Conservation (phyloP, 148 eudicot species). For the Rheum nobile region DNA sequence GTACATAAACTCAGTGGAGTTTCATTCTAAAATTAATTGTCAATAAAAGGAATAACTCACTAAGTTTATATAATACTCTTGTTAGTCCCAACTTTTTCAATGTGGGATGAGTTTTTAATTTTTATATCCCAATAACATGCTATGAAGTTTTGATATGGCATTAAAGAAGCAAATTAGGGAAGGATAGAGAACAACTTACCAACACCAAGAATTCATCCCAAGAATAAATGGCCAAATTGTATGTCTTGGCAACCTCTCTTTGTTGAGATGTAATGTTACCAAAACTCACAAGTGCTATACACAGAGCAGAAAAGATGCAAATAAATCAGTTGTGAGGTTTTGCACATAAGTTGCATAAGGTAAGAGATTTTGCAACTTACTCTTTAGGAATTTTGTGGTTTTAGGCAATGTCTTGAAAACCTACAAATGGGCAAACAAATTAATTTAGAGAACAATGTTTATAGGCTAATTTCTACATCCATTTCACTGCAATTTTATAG, state of each 20-base stretch:
- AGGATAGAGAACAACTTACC: conserved; percentile 19
- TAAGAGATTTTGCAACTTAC: conserved; percentile 25
- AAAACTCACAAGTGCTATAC: conserved; percentile 59
- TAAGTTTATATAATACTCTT: too few species aligned
- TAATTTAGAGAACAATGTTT: background rate
- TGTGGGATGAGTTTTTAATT: too few species aligned
- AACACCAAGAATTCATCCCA: conserved; percentile 53
- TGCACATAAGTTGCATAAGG: background rate
- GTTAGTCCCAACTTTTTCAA: too few species aligned
- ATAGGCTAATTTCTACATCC: background rate
- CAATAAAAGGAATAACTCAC: too few species aligned
- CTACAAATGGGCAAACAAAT: conserved; percentile 18
- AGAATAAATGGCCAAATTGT: conserved; percentile 34
- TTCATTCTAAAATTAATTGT: too few species aligned
- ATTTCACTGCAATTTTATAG: background rate
- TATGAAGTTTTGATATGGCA: background rate
- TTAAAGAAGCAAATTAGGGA: background rate
- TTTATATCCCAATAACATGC: too few species aligned
- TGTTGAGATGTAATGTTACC: conserved; percentile 34
- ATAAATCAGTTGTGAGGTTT: background rate
- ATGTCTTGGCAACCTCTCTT: conserved; percentile 28
- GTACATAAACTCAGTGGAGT: too few species aligned
- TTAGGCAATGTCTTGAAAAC: conserved; percentile 47
- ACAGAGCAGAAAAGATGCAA: conserved; percentile 2
- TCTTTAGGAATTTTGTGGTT: conserved; percentile 39